Base-by-base conservation (phyloP, 2,329 filamentous ascomycete species). In the Aspergillus unguis region DNA sequence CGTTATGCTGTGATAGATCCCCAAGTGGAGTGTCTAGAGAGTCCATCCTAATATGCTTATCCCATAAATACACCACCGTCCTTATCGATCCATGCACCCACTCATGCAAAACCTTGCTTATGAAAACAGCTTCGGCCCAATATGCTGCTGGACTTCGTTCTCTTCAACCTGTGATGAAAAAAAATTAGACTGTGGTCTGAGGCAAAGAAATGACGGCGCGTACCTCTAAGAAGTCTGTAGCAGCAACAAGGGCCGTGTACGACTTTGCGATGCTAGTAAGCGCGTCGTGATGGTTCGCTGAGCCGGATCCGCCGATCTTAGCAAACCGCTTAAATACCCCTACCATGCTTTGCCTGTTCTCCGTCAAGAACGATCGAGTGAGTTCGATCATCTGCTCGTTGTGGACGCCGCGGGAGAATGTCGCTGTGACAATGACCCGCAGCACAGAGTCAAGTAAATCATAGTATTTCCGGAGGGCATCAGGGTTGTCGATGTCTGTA, bases 241-340 rank as follows among this genome's bases (percentile, higher is more conserved):
- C 84, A 29, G 85, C 81, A 64, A 96, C 88, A 58, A 97, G 77
- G 50, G 94, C 79, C 72, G 92, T 86, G 65, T 94, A 89, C 43
- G 89, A 86, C 69, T 95, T 90, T 5, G 92, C 89, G 60, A 97
- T 72, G 61, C 92, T 90, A 44, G 83, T 81, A 35, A 95, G 76
- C 57, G 83, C 82, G 51, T 85, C 77, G 48, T 84, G 84, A 33
- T 84, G 75, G 38, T 73, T 68, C 9, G 73, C 71, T 32, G 69
- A 67, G 4, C 71, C 68, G 32, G 73, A 69, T 36, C 74, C 72
- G 17, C 88, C 87, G 52, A 95, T 88, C 44, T 88, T 88, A 0
- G 89, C 89, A 62, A 88, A 89, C 60, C 91, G 81, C 76, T 99
- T 99, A 65, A 99, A 88, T 23, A 95, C 86, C 42, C 91, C 88